Evolutionary conservation across 805 yeast species (phyloP).

Genomic region (Wickerhamomyces hampshirensis): DNA sequence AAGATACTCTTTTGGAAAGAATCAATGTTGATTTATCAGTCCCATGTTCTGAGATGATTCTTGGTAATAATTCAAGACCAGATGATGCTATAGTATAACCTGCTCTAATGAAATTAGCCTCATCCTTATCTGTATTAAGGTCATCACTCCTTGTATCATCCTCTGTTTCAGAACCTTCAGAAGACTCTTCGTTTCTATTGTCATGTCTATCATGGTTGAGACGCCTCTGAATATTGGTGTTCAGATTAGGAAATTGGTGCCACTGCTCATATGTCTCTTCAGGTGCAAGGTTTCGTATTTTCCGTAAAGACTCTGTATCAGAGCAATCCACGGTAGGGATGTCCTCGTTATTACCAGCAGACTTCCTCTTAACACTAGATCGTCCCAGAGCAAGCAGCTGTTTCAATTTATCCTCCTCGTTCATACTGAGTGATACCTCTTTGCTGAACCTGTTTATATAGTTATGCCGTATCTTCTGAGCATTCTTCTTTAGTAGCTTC

Average conservation of each 20-base stretch:
- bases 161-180: constrained; percentile 1
- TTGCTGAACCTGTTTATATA: not conserved
- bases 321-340: not conserved
- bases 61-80: constrained; percentile 16
- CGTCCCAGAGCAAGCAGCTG: not conserved
- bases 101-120: too few species aligned
- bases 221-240: constrained; percentile 6
- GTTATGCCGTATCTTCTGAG: not conserved
- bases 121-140: not conserved
- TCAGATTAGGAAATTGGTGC: constrained; percentile 14
- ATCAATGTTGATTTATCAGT: not conserved
- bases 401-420: not conserved
- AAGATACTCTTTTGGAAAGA: constrained; percentile 2
- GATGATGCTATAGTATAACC: not conserved
- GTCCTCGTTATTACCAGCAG: too few species aligned
- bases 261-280: constrained; percentile 23
- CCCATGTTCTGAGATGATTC: not conserved
- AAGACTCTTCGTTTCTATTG: not conserved
- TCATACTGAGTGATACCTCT: not conserved
- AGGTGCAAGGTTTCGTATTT: constrained; percentile 5
- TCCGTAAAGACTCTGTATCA: not conserved
- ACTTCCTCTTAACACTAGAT: too few species aligned
- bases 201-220: constrained; percentile 14
- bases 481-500: not conserved
- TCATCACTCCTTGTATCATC: not conserved